phyloP scores from a whole-genome alignment of 2,329 filamentous ascomycete species.

The Aspergillus neotritici region DNA sequence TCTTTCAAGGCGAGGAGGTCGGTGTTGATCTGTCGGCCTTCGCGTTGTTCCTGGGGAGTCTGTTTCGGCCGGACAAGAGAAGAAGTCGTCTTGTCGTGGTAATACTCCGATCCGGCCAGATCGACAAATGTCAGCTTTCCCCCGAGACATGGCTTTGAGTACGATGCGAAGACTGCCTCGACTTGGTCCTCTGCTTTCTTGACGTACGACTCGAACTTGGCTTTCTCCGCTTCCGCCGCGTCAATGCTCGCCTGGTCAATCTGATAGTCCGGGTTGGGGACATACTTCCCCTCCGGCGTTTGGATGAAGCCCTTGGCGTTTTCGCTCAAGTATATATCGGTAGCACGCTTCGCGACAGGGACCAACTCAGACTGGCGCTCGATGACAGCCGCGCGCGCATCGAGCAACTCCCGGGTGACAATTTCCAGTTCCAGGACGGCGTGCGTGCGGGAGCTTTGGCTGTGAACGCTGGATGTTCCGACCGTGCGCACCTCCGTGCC shows the following conservation, averaged over 20 bases:
- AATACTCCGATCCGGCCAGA: conserved; percentile 43
- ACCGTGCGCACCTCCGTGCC: conserved; percentile 30
- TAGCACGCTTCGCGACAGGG: conserved; percentile 41
- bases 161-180: conserved; percentile 17
- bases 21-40: conserved; percentile 43
- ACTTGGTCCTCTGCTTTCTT: conserved; percentile 32
- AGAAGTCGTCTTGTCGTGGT: conserved; percentile 22
- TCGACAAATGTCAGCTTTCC: conserved; percentile 44
- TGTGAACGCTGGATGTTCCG: conserved; percentile 39
- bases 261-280: conserved; percentile 30
- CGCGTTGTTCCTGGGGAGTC: conserved; percentile 36
- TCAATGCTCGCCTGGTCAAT: conserved; percentile 38
- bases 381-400: conserved; percentile 34
- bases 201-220: conserved; percentile 30
- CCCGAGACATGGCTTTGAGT: conserved; percentile 29
- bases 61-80: conserved; percentile 18
- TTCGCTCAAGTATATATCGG: conserved; percentile 39
- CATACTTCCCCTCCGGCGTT: conserved; percentile 28
- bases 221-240: conserved; percentile 36
- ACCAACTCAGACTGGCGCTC: conserved; percentile 43
- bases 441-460: conserved; percentile 44
- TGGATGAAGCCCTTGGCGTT: conserved; percentile 25
- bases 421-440: conserved; percentile 42
- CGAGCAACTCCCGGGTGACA: conserved; percentile 32
- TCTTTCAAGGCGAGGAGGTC: conserved; percentile 44